Evolutionary conservation across 345 rosid species (phyloP), one percentile per base, ranked within the genome.

Genomic region (Populus deltoides): DNA sequence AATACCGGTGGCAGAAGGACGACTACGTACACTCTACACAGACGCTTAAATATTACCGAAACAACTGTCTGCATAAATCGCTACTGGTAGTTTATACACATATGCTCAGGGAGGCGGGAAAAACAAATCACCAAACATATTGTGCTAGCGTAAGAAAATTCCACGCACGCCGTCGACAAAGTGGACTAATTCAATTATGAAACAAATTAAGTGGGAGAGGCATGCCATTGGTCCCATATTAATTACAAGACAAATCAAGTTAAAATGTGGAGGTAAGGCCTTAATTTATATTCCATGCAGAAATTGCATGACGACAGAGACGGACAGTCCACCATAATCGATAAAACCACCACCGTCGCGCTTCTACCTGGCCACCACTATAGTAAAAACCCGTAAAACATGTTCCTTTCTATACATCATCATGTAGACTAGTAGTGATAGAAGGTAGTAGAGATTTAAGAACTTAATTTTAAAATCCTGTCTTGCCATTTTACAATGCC

Each of bases 381-480:
- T 41, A 49, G 39, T 47, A 16, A 8, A 11, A n/a, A 47, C 61
- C 72, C 66, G 49, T n/a, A n/a, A n/a, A n/a, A n/a, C n/a, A n/a
- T n/a, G n/a, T n/a, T n/a, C n/a, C n/a, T n/a, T n/a, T n/a, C n/a
- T n/a, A n/a, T n/a, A n/a, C n/a, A n/a, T n/a, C n/a, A n/a, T n/a
- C n/a, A n/a, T n/a, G n/a, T n/a, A n/a, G n/a, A n/a, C n/a, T n/a
- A n/a, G n/a, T n/a, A n/a, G 41, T 71, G 68, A 65, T 16, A 15
- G 65, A 57, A 68, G 24, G 78, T 69, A 61, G 71, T 69, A 53
- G 73, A 73, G 66, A 51, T 67, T 53, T 22, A 39, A 27, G 47
- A 41, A 10, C 47, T 41, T 10, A 12, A 10, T 33, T 33, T 27
- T 9, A 5, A 55, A 16, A 18, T 24, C 49, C 11, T 35, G 25